A percentile compares a stretch with the other conserved stretches of the same genome.
phyloP scores from a whole-genome alignment of 768 basidiomycete genomes.

The Rhizopogon rudus region DNA sequence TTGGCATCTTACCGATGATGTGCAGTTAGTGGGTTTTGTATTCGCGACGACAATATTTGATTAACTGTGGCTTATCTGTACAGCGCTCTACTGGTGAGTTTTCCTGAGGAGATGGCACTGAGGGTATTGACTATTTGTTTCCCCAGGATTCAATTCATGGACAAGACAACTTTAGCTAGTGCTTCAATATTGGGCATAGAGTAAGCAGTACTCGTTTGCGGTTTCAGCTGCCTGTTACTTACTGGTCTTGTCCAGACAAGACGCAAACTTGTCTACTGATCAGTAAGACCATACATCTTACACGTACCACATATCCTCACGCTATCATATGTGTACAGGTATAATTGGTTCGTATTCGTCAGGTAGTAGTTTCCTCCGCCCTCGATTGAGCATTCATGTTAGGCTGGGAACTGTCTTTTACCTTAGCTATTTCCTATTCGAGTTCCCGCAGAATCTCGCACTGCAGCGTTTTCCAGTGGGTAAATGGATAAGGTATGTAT shows the following conservation, averaged over 20 bases:
- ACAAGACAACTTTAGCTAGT: constrained; percentile 66
- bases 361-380: background rate
- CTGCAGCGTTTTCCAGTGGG: constrained; percentile 72
- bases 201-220: constrained; percentile 28
- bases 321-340: constrained; percentile 30
- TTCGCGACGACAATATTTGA: background rate
- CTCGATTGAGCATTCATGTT: background rate
- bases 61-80: background rate
- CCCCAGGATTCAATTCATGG: constrained; percentile 74
- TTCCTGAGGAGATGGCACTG: background rate
- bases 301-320: background rate
- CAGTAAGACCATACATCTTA: constrained; percentile 37
- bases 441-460: constrained; percentile 70
- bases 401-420: constrained; percentile 80
- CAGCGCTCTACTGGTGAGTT: constrained; percentile 53
- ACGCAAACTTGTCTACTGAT: constrained; percentile 58
- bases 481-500: constrained; percentile 70
- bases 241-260: constrained; percentile 33
- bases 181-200: constrained; percentile 67
- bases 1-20: constrained; percentile 66
- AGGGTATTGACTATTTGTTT: background rate
- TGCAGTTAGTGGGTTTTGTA: constrained; percentile 43
- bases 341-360: constrained; percentile 51
- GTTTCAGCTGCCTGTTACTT: background rate
- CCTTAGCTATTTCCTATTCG: constrained; percentile 63